Percentiles rank a stretch among this genome's conserved stretches.
These are phyloP conservation scores for Pseudozyma tsukubaensis DNA, from an alignment of 1,284 basidiomycete genomes.

Conservation along the genomic window DNA sequence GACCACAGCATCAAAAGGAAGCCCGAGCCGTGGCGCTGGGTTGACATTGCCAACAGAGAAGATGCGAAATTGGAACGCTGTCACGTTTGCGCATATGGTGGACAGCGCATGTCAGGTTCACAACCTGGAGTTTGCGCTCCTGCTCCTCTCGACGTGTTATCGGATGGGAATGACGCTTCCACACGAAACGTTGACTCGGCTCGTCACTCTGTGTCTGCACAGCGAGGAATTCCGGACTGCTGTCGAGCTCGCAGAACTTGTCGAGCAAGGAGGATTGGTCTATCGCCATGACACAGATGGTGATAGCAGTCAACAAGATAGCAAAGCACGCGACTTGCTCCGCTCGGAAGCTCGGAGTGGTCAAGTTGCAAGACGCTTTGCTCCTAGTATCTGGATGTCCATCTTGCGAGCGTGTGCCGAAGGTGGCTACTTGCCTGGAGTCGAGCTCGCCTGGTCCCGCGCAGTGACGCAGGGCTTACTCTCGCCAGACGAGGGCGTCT, in stretches of 20 bases:
- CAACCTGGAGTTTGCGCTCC: slow-evolving; percentile 53
- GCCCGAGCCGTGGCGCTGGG: neutral
- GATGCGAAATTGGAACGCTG: slow-evolving; percentile 49
- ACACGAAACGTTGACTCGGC: slow-evolving; percentile 17
- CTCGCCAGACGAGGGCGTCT: slow-evolving; percentile 51
- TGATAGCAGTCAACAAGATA: neutral
- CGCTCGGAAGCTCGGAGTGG: slow-evolving; percentile 13
- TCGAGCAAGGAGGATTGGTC: slow-evolving; percentile 35
- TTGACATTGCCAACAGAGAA: slow-evolving; percentile 19
- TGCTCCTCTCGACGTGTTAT: slow-evolving; percentile 40
- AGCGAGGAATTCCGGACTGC: slow-evolving; percentile 47
- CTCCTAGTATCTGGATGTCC: slow-evolving; percentile 56
- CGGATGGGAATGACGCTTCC: slow-evolving; percentile 23
- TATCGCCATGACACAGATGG: slow-evolving; percentile 4
- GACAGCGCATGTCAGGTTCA: slow-evolving; percentile 37
- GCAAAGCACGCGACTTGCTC: neutral
- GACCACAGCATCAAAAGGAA: neutral
- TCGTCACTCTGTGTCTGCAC: slow-evolving; percentile 35
- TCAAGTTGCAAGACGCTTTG: slow-evolving; percentile 24
- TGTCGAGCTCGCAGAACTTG: slow-evolving; percentile 42
- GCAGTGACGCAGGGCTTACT: slow-evolving; percentile 28
- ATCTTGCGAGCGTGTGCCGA: slow-evolving; percentile 53
- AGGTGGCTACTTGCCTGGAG: slow-evolving; percentile 46
- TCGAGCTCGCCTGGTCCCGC: slow-evolving; percentile 54
- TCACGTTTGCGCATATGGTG: slow-evolving; percentile 49